Evolutionary conservation across 2,329 filamentous ascomycete genomes (phyloP).

Genomic region (Cephalotrichum gorgonifer): DNA sequence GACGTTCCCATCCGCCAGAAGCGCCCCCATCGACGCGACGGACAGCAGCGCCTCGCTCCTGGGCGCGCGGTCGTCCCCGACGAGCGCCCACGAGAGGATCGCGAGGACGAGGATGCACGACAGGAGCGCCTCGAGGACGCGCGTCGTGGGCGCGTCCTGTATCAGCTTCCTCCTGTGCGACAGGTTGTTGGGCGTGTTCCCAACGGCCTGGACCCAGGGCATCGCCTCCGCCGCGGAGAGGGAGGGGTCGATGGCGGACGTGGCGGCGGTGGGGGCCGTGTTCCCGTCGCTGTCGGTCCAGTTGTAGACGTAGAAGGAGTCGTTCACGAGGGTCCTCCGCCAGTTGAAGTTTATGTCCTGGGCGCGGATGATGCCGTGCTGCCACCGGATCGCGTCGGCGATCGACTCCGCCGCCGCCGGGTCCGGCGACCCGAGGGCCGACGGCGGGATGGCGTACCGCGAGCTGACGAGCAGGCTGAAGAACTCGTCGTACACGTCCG

Average conservation of each 20-base stretch:
- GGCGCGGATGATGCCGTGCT: constrained; percentile 24
- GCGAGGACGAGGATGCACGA: constrained; percentile 16
- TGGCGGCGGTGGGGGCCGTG: not conserved
- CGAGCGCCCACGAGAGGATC: constrained; percentile 17
- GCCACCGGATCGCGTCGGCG: constrained; percentile 20
- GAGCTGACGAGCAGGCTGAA: constrained; percentile 23
- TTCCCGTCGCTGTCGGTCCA: constrained; percentile 9
- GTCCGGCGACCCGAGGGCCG: constrained; percentile 12
- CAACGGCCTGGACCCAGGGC: constrained; percentile 7
- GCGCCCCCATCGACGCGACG: constrained; percentile 24
- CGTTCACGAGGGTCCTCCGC: constrained; percentile 14
- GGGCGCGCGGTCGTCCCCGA: constrained; percentile 16
- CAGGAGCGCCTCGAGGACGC: constrained; percentile 21
- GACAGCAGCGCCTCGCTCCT: constrained; percentile 15
- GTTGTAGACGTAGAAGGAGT: constrained; percentile 8
- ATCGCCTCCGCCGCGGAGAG: constrained; percentile 3
- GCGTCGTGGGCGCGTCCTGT: constrained; percentile 21
- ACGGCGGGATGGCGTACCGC: constrained; percentile 18
- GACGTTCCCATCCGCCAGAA: constrained; percentile 26
- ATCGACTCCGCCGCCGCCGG: constrained; percentile 11
- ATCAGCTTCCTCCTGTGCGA: constrained; percentile 10
- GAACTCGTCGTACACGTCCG: constrained; percentile 21
- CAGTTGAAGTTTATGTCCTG: constrained; percentile 20
- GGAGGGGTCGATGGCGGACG: constrained; percentile 7
- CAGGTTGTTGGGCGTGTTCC: constrained; percentile 6